Percentiles rank a stretch among this genome's conserved stretches.
These are phyloP conservation scores for Parietichytrium sp. DNA, from an alignment of 108 stramenopile genomes.

Conservation along the genomic window DNA sequence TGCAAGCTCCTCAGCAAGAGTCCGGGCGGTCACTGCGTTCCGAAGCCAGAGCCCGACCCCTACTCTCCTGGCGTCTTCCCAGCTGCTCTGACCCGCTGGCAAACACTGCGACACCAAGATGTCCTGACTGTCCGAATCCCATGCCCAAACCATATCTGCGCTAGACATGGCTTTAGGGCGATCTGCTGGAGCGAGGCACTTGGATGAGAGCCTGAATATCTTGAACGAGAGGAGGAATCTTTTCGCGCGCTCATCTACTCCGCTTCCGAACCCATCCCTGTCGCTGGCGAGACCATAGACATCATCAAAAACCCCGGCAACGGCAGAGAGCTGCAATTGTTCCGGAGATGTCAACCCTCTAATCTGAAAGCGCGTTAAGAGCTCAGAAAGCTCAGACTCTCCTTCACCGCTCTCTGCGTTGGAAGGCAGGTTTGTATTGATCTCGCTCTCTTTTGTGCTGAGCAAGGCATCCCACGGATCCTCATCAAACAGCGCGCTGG, in stretches of 20 bases:
- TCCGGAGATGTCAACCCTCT: background rate
- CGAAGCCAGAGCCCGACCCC: conserved; percentile 9
- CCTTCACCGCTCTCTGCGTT: background rate
- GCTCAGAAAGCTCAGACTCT: background rate
- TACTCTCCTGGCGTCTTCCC: conserved; percentile 21
- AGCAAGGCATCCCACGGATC: conserved; percentile 11
- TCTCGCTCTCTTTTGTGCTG: background rate
- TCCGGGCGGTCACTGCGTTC: background rate
- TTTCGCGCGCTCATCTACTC: background rate
- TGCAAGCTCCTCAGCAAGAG: conserved; percentile 1
- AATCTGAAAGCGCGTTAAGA: background rate
- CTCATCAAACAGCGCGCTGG: conserved; percentile 27
- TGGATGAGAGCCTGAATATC: background rate
- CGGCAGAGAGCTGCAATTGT: background rate
- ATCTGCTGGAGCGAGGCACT: background rate
- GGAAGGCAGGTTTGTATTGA: background rate
- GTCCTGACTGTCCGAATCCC: conserved; percentile 24
- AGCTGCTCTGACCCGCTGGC: background rate
- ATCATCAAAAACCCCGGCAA: conserved; percentile 19
- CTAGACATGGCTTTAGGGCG: conserved; percentile 12
- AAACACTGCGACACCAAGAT: background rate
- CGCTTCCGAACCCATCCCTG: background rate
- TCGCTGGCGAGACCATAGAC: background rate
- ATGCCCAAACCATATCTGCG: conserved; percentile 17
- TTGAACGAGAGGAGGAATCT: conserved; percentile 14